Conservation (phyloP, 164 flowering plant species). For the Magnolia changhungtana region DNA sequence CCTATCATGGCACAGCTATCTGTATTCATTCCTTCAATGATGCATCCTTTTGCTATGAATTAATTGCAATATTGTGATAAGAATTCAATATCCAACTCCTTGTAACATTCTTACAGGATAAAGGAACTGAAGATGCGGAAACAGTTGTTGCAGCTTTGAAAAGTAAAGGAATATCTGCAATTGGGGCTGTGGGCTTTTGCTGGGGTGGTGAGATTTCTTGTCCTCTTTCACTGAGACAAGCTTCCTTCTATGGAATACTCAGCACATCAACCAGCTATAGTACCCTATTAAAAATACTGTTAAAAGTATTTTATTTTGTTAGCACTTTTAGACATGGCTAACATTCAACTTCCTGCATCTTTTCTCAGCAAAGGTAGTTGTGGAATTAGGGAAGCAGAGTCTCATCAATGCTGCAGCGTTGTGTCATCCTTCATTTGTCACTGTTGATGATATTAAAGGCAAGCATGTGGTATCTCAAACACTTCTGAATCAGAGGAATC, state of each 20-base stretch:
- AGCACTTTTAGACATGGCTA: neutral
- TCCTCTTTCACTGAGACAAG: neutral
- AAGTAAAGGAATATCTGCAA: constrained; percentile 44
- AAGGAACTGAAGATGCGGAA: constrained; percentile 57
- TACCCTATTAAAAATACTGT: no score
- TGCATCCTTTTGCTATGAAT: neutral
- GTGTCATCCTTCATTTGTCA: constrained; percentile 1
- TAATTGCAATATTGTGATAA: neutral
- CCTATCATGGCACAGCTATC: neutral
- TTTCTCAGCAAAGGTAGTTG: constrained; percentile 64
- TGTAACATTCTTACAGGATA: constrained; percentile 33
- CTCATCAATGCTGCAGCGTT: constrained; percentile 61
- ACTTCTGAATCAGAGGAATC: neutral
- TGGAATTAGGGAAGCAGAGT: constrained; percentile 42
- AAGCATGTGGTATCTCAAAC: neutral
- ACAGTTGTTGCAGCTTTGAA: constrained; percentile 51
- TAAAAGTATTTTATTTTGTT: neutral
- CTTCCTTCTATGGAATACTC: neutral
- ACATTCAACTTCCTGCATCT: neutral
- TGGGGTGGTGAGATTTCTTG: constrained; percentile 59
- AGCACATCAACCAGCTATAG: neutral
- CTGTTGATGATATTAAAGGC: constrained; percentile 7
- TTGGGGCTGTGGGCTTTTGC: constrained; percentile 70
- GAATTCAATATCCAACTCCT: neutral
- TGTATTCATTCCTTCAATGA: neutral